Conservation (phyloP, 129 eudicot species). For the Logfia minima region DNA sequence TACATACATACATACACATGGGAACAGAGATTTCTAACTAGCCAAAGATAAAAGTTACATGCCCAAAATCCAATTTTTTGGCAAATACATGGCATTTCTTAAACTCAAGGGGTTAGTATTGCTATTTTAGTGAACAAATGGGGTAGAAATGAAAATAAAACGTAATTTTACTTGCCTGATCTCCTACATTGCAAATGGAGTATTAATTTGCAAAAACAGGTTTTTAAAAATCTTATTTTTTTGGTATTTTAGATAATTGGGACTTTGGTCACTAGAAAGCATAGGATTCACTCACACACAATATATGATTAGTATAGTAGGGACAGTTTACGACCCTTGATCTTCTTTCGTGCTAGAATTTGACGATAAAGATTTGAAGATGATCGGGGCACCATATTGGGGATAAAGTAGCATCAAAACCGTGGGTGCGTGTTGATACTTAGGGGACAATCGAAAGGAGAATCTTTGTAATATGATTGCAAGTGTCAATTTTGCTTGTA, state of each 20-base stretch:
- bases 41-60: conserved; percentile 44
- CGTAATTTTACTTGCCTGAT: conserved; percentile 29
- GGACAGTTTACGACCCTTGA: conserved; percentile 40
- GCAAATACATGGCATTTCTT: conserved; percentile 39
- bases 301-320: conserved; percentile 21
- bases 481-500: conserved; percentile 75
- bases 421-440: conserved; percentile 80
- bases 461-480: conserved; percentile 61
- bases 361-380: conserved; percentile 49
- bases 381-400: conserved; percentile 74
- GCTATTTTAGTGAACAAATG: conserved; percentile 38
- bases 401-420: conserved; percentile 79
- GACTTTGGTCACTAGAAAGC: conserved; percentile 29
- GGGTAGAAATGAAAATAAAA: conserved; percentile 27
- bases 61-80: conserved; percentile 60
- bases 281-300: conserved; percentile 40
- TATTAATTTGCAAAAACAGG: conserved; percentile 20
- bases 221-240: not conserved
- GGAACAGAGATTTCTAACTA: conserved; percentile 33
- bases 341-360: conserved; percentile 32
- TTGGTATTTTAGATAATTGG: conserved; percentile 1
- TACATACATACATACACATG: conserved; percentile 56
- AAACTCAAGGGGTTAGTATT: conserved; percentile 42
- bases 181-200: conserved; percentile 30
- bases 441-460: conserved; percentile 58